Evolutionary conservation across 2,329 filamentous ascomycete genomes (phyloP).

Genomic region (Penicillium sp.): DNA sequence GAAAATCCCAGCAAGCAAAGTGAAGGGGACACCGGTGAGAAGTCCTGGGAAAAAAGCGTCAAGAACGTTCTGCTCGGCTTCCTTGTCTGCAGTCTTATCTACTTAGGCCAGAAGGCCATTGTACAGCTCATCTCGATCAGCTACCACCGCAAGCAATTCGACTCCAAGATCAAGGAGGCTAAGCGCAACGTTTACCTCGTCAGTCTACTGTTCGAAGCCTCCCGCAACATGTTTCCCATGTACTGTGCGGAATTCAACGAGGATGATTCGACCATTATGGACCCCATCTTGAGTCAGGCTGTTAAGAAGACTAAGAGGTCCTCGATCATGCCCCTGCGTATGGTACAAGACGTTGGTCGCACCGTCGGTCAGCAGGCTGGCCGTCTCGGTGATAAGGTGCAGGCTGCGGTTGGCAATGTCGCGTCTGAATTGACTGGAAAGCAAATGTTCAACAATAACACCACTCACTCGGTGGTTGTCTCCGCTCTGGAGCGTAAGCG

Average conservation of each 20-base stretch:
- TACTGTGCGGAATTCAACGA: slow-evolving; percentile 89
- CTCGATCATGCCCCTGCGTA: slow-evolving; percentile 71
- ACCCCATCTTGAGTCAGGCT: slow-evolving; percentile 69
- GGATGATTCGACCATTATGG: slow-evolving; percentile 89
- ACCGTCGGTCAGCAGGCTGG: slow-evolving; percentile 73
- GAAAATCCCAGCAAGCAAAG: slow-evolving; percentile 40
- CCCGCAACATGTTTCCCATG: slow-evolving; percentile 82
- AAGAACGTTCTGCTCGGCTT: slow-evolving; percentile 61
- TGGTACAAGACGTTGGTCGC: slow-evolving; percentile 56
- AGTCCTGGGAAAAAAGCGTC: slow-evolving; percentile 55
- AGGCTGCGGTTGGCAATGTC: slow-evolving; percentile 87
- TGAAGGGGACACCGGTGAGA: slow-evolving; percentile 31
- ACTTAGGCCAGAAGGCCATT: slow-evolving; percentile 59
- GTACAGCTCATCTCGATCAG: slow-evolving; percentile 68
- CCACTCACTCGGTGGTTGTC: slow-evolving; percentile 84
- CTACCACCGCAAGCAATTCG: slow-evolving; percentile 68
- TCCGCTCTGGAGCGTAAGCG: slow-evolving; percentile 82
- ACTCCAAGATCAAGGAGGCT: slow-evolving; percentile 76
- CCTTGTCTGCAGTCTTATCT: slow-evolving; percentile 57
- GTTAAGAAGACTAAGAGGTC: slow-evolving; percentile 59
- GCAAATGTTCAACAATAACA: slow-evolving; percentile 89
- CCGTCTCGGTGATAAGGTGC: slow-evolving; percentile 88
- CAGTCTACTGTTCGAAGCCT: slow-evolving; percentile 85
- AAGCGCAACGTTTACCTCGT: slow-evolving; percentile 84
- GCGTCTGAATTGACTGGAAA: slow-evolving; percentile 95